Percentiles rank a stretch among this genome's conserved stretches.
These are phyloP conservation scores for Cydonia oblonga DNA, from an alignment of 331 rosid species.

Conservation along the genomic window DNA sequence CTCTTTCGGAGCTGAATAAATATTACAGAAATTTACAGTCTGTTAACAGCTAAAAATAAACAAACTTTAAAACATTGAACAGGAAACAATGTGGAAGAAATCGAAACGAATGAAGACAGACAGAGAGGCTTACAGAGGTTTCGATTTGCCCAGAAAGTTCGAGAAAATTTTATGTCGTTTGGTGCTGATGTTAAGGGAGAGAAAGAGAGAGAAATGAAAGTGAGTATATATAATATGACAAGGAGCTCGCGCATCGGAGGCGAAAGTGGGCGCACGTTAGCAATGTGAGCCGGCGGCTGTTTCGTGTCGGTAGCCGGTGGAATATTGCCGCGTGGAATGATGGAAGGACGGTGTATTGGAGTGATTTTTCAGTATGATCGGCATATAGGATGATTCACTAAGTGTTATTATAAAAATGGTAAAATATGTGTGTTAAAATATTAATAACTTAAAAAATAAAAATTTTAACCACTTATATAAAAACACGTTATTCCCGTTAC, in stretches of 20 bases:
- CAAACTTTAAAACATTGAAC: not conserved
- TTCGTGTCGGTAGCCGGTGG: slow-evolving; percentile 42
- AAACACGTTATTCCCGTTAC: too few species aligned
- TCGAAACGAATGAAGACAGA: not conserved
- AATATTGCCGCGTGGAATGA: slow-evolving; percentile 12
- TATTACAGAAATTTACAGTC: not conserved
- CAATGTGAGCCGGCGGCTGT: slow-evolving; percentile 15
- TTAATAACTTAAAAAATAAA: too few species aligned
- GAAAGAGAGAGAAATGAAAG: not conserved
- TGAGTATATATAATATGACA: not conserved
- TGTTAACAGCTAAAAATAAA: not conserved
- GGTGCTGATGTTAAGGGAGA: not conserved
- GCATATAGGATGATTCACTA: too few species aligned
- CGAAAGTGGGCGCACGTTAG: slow-evolving; percentile 24
- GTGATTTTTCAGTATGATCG: too few species aligned
- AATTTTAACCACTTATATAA: too few species aligned
- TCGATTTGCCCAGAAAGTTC: slow-evolving; percentile 11
- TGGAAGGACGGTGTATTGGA: slow-evolving; percentile 16
- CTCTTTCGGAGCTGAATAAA: not conserved
- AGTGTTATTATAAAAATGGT: too few species aligned
- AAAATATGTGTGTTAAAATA: too few species aligned
- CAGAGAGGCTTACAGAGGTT: slow-evolving; percentile 10
- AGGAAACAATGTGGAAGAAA: not conserved
- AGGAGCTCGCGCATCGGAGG: not conserved
- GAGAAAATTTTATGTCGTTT: not conserved